Evolutionary conservation across 331 rosid species (phyloP), one percentile per base, ranked within the genome.

Genomic region (Quercus phellos): DNA sequence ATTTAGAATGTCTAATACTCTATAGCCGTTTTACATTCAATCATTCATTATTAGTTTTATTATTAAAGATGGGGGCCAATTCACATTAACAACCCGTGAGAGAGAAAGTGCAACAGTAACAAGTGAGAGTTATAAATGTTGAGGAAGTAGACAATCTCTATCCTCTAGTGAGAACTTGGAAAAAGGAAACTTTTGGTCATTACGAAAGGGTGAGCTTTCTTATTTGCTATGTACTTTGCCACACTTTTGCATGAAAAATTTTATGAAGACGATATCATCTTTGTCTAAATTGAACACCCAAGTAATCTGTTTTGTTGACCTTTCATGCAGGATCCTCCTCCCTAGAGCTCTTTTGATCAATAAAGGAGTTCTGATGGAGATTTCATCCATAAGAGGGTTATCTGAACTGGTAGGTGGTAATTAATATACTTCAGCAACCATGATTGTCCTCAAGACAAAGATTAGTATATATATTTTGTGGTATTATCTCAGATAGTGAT

Each of bases 341-440:
- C 46, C 73, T 77, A 72, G 70, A 69, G 70, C 64, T 69, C 50
- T 50, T 73, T 75, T 79, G 56, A 75, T 56, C 68, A 53, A 46
- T 21, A 67, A 77, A 79, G 77, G 80, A 77, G 68, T 74, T 63
- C 75, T 55, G 60, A 89, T 89, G 98, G 97, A 88, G 77, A 85
- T 84, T 77, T 84, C 92, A 18, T 81, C 97, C 26, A 56, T 76
- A 68, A 78, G 79, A 81, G 87, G 81, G 55, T 78, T 85, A 58
- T 83, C 90, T 85, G 94, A 92, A 74, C 78, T 76, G 93, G 98
- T 94, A 87, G 79, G 87, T 16, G 27, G 50, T 34, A 66, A 63
- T 24, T 34, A 66, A 73, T 24, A 19, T 38, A 18, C 26, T 35
- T 79, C 73, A 22, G 71, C 38, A 32, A 54, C 29, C 43, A 51